Base-by-base conservation (phyloP, 805 yeast species). In the Candida corydali region DNA sequence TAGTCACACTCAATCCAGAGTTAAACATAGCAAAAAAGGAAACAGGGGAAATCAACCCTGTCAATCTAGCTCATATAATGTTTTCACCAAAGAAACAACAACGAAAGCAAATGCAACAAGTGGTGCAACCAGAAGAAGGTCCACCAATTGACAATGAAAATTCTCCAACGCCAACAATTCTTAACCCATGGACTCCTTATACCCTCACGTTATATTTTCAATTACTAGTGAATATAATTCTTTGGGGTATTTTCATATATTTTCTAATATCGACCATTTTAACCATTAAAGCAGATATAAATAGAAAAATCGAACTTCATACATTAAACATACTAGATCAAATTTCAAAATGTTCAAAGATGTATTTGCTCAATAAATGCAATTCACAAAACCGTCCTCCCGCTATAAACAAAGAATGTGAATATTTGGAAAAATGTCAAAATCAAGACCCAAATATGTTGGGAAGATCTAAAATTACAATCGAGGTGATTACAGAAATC, bases 351-450 rank as follows among this genome's bases (percentile, higher is more conserved):
- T 91, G 98, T 58, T 65, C 82, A 5, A 65, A 80, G 25, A 81
- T 85, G 39, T 91, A 82, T 51, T 56, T 72, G 10, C 58, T 79
- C 19, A 89, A 91, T 57, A 75, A 80, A 45, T 91, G 98, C 54
- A 69, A 75, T 2, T 75, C 76, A 3, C 78, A 68, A 12, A 41
- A 45, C 17, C 48, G 57, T 5, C 47, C 80, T 0, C 96, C 95
- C 0, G 88, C 86, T 0, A 56, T 87, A 12, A 93, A 82, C 47
- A 57, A 61, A 2, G 63, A 75, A 10, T 91, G 98, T 57, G 65
- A 71, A 24, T 69, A 68, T 24, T 86, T 95, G 93, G 82, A 76
- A 42, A 73, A 71, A 39, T 93, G 98, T 56, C 86, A 86, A 88
- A 76, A 80, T 47, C 63, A 80, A 33, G 91, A 86, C 44, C 89